Evolutionary conservation across 192 early-diverging fungal genomes (phyloP), one percentile per base, ranked within the genome.

Genomic region (Borealophlyctis nickersoniae): DNA sequence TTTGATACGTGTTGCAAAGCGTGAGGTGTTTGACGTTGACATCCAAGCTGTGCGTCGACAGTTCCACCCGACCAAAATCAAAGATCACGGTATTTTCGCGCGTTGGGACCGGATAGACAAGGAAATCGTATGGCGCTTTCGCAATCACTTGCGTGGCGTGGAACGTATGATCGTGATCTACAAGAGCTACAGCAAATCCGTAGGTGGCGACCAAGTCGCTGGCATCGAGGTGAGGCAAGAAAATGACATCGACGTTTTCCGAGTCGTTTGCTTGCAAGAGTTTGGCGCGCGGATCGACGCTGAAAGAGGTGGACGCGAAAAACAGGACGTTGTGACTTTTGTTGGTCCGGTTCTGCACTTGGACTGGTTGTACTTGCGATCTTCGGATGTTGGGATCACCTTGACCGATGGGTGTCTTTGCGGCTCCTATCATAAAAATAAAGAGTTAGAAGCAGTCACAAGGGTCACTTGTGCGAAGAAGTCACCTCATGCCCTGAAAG

Each of bases 31-130:
- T 79, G 5, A 66, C 66, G 67, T 73, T 74, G 23, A 76, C 58
- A 24, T 69, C 69, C 27, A 80, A 65, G 24, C 31, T 26, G 26
- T 66, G 65, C 0, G 74, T 56, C 19, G 70, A 59, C 11, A 78
- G 55, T 61, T 86, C 84, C 34, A 84, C 36, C 4, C 52, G 52
- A 3, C 84, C 84, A 67, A 86, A 86, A 51, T 86, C 84, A 13
- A 86, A 29, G 2, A 78, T 33, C 1, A 86, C 62, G 19, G 73
- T 73, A 26, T 75, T 58, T 1, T 81, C 76, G 39, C 51, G 53
- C 30, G 31, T 57, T 16, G 62, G 58, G 3, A 57, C 27, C 14
- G 84, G 84, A 31, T 79, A 77, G 3, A 84, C 51, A 26, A 84
- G 49, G 28, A 84, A 71, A 48, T 79, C 79, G 13, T 58, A 52